Evolutionary conservation across 176 grass and related monocot genomes (phyloP).

Genomic region (Bromus sterilis): DNA sequence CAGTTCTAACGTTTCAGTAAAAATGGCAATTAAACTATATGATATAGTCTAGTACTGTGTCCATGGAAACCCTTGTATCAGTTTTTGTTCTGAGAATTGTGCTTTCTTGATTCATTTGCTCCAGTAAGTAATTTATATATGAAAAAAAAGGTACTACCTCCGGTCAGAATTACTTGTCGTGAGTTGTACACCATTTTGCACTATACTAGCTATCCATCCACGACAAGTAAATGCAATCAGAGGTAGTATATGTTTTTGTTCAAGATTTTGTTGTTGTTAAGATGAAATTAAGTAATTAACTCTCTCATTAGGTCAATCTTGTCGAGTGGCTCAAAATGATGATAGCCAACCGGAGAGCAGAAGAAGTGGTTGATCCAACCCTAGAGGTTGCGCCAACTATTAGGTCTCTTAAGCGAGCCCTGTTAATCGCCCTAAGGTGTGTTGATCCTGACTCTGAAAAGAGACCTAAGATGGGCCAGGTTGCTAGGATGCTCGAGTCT

Average conservation of each 20-base stretch:
- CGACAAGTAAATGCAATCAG: too few relatives aligned
- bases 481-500: conserved; percentile 75
- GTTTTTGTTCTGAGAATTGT: background rate
- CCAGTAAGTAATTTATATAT: background rate
- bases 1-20: background rate
- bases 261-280: background rate
- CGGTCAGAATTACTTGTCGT: too few relatives aligned
- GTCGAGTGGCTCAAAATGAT: conserved; percentile 91
- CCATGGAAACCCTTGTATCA: background rate
- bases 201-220: too few relatives aligned
- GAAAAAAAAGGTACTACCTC: too few relatives aligned
- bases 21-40: background rate
- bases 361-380: conserved; percentile 70
- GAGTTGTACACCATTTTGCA: too few relatives aligned
- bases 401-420: conserved; percentile 54
- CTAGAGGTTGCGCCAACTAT: conserved; percentile 48
- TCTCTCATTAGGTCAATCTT: conserved; percentile 60
- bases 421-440: conserved; percentile 62
- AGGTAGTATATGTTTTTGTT: background rate
- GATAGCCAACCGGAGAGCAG: conserved; percentile 62
- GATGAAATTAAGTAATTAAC: conserved; percentile 1
- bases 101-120: background rate
- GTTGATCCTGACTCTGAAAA: conserved; percentile 84
- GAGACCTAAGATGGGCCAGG: conserved; percentile 81
- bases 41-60: background rate